Percentiles rank a stretch among this genome's conserved stretches.
Evolutionary conservation across 2,329 filamentous ascomycete genomes (phyloP).

Genomic region (Dothideomycetidae sp.): DNA sequence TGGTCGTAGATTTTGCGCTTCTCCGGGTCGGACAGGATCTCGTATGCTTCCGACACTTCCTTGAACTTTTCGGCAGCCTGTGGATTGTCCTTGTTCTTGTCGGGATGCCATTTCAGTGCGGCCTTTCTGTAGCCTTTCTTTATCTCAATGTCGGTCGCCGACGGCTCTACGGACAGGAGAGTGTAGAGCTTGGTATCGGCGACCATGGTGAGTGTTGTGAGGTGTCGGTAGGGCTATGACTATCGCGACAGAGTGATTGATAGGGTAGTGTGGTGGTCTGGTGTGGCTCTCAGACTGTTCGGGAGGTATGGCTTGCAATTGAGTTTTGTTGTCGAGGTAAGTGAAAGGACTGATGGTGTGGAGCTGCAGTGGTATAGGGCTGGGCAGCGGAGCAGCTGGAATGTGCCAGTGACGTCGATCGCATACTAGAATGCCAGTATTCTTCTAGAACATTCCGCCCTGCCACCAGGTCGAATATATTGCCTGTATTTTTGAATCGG

Average conservation of each 20-base stretch:
- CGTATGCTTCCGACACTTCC: conserved; percentile 92
- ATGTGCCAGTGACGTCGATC: conserved; percentile 9
- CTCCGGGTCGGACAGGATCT: conserved; percentile 92
- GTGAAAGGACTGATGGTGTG: not conserved
- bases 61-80: conserved; percentile 88
- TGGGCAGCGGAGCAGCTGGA: not conserved
- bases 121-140: conserved; percentile 91
- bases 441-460: conserved; percentile 7
- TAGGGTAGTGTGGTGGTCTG: not conserved
- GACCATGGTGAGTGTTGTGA: conserved; percentile 52
- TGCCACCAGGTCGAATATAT: no score
- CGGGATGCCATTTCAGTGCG: conserved; percentile 72
- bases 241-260: no score
- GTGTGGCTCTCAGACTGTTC: not conserved
- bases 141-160: conserved; percentile 81
- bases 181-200: conserved; percentile 95
- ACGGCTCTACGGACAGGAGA: conserved; percentile 60
- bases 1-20: conserved; percentile 94
- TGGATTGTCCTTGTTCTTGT: conserved; percentile 93
- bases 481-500: no score
- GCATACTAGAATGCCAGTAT: not conserved
- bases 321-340: not conserved
- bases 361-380: conserved; percentile 2
- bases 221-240: conserved; percentile 1
- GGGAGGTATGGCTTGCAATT: not conserved